Base-by-base conservation (phyloP, 371 early-diverging fungal genomes). In the Rhizopus stolonifer region DNA sequence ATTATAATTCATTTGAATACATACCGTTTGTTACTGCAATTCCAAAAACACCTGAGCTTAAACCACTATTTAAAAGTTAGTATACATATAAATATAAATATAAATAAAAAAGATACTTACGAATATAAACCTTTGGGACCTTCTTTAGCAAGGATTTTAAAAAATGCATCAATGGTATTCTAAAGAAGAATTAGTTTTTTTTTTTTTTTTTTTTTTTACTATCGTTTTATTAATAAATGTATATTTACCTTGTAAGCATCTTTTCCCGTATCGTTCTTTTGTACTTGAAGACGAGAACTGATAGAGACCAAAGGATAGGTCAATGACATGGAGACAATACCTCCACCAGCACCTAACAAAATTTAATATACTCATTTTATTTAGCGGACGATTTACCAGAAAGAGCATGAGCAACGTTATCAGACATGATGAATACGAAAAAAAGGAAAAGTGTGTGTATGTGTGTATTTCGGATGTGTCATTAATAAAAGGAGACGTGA, bases 301-400 rank as follows among this genome's bases (percentile, higher is more conserved):
- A 95, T 81, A 25, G 94, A 95, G 50, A 93, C 87, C 60, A 96
- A 79, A 49, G 97, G 96, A 72, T 96, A 98, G 45, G 98, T 96
- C 63, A 93, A 75, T 11, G 84, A 85, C 95, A 95, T 94, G 54
- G 91, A 84, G 74, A 92, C 84, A 70, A 94, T 91, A 59, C 96
- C 96, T 56, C 96, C 96, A 65, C 93, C 95, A 65, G 95, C 95
- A 69, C 95, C 96, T 90, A 63, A 19, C 36, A 22, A 49, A 36
- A 15, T 1, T 33, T 24, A 42, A 18, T 32, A 40, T 4, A 47
- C 1, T 19, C 19, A n/a, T 9, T 18, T 10, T 43, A 15, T 33
- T 13, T 14, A 40, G 34, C 55, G 51, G 11, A n/a, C 32, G 13
- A 0, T 40, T 48, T 79, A 86, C 89, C 90, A 56, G 91, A 85